Evolutionary conservation across 2,329 filamentous ascomycete genomes (phyloP), one percentile per base, ranked within the genome.

Genomic region (Sclerotiophoma versabilis): DNA sequence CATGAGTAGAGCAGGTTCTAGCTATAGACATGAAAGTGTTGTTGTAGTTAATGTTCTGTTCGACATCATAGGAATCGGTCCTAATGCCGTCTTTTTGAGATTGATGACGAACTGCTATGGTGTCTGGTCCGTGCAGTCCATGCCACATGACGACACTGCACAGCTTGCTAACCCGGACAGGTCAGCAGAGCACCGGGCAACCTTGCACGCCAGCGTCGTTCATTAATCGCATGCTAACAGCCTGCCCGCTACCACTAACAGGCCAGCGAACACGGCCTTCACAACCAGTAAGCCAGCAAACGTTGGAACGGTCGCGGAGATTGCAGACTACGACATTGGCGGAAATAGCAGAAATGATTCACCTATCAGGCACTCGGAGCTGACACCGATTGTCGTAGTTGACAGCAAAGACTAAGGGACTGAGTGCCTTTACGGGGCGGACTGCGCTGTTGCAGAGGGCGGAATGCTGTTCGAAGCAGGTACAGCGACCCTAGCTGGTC

Each of bases 381-480:
- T 39, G 33, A 25, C 26, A 39, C 26, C 10, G 38, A 7, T 22
- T 48, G 47, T 36, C 30, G 54, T 49, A 46, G 53, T 44, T 30
- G 37, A 51, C 23, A 49, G 49, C 20, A 37, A 41, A 23, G 26
- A n/a, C 32, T 29, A 34, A 33, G 23, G 22, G 39, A 44, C 38
- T 27, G 44, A 48, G 43, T 44, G 17, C 26, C 33, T 29, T 12
- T 25, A 22, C 44, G 41, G 39, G 44, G 46, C 50, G 39, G 49
- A 37, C 32, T 30, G 32, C n/a, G 30, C 49, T 43, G 42, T 47
- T 30, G 50, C 48, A 32, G 46, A 54, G 48, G 30, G 56, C 46
- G 54, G 57, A 64, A 59, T 60, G 58, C 50, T 58, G 43, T 23
- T 59, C 44, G 47, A 62, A 62, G 62, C 62, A 65, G 66, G 60